Base-by-base conservation (phyloP, 768 basidiomycete genomes). In the Russula earlei region DNA sequence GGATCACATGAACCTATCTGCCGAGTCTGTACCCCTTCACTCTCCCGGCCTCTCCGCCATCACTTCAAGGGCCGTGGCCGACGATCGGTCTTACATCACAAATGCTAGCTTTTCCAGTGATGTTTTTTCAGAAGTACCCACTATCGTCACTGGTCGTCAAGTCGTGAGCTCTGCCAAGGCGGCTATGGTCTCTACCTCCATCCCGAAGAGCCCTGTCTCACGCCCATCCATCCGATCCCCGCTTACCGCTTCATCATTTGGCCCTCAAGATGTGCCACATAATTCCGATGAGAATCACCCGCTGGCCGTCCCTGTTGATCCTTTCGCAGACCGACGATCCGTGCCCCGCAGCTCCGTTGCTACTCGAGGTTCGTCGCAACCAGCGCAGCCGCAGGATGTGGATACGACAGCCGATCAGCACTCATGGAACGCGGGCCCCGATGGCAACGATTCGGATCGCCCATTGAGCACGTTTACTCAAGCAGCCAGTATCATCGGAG, bases 81-180 rank as follows among this genome's bases (percentile, higher is more conserved):
- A 81, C 33, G 74, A 84, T 60, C 74, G 79, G 54, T 90, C 89
- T 19, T 87, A 78, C 70, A 79, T 85, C 75, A 84, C 87, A 27
- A 80, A 76, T 41, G 84, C 83, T 40, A 88, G 84, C 65, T 87
- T 78, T 66, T 76, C 84, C 15, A 89, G 85, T 64, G 88, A 90
- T 62, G 78, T 91, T 71, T 71, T 90, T 57, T 82, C 83, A 63
- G 88, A 91, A 67, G 82, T 85, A 1, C 87, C 88, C 22, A 83
- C 85, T 73, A 91, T 91, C 62, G 80, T 91, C 59, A 87, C 85
- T 0, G 87, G 63, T 77, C 67, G 85, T 46, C 84, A 87, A 63
- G 84, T 89, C 7, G 69, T 87, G 40, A 86, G 86, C 33, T 81
- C 87, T 36, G 83, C 83, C 46, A 87, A 84, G 69, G 86, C 89